Evolutionary conservation across 257 asterid species (phyloP), one percentile per base, ranked within the genome.

Genomic region (Petunia axillaris): DNA sequence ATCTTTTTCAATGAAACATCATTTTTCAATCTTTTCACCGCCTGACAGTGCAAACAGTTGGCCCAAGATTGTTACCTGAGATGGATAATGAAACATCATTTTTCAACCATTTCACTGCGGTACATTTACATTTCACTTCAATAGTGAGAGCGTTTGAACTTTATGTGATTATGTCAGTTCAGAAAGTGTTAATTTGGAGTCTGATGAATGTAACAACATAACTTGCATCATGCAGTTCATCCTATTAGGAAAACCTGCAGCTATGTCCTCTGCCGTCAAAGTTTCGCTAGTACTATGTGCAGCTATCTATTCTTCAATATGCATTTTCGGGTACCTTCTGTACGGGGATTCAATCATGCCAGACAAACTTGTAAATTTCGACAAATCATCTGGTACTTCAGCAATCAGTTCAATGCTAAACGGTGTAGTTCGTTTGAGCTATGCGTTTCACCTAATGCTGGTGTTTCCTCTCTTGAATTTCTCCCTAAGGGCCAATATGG

Each of bases 311-410:
- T 94, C 87, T 50, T 68, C 90, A 8, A 87, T 94, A 2, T 97
- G 98, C 65, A 84, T 94, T 4, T 93, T 94, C 54, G 97, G 97
- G 46, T 94, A 94, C 88, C 97, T 94, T 68, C 88, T 94, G 8
- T 94, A 92, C 37, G 98, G 97, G 9, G 98, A 94, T 2, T 87
- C 93, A 3, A 94, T 92, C 74, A 89, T 87, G 94, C 96, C 90
- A 64, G 98, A 94, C 87, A 90, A 93, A 73, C 93, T 94, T 2
- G 98, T 94, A 62, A 94, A 94, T 80, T 94, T 94, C 52, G 95
- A 93, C 50, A 83, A 80, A 70, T 65, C 73, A 14, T 81, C 93
- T 14, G 93, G 25, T 25, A 25, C 93, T 6, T 88, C 97, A 4
- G 77, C 86, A 11, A 76, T 87, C 53, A 85, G 83, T 71, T 81